A percentile compares a stretch with the other conserved stretches of the same genome.
Conservation (phyloP, 2,329 filamentous ascomycete species). For the Arthrobotrys sphaeroides region DNA sequence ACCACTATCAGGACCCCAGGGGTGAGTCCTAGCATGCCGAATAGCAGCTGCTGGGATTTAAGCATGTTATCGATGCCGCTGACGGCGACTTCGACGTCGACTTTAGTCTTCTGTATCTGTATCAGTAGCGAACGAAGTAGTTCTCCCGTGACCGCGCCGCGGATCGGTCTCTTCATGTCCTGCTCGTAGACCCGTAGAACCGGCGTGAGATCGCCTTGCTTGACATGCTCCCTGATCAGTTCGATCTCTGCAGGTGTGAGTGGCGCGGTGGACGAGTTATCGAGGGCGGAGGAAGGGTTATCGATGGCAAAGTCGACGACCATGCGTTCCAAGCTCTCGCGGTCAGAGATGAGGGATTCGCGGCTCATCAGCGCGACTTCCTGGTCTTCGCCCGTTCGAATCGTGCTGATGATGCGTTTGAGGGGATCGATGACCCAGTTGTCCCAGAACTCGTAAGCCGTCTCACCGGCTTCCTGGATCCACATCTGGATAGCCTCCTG, state of each 20-base stretch:
- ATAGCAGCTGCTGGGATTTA: constrained; percentile 95
- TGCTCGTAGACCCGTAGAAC: constrained; percentile 91
- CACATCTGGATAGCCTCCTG: constrained; percentile 81
- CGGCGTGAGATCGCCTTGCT: constrained; percentile 90
- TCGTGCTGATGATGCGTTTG: constrained; percentile 85
- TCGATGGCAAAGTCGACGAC: constrained; percentile 94
- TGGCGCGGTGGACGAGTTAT: constrained; percentile 63
- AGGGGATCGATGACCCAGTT: constrained; percentile 95
- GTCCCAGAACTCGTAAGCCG: constrained; percentile 86
- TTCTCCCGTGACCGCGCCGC: constrained; percentile 84
- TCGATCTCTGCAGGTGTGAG: constrained; percentile 76
- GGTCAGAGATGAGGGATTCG: constrained; percentile 86
- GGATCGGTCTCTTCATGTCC: constrained; percentile 82
- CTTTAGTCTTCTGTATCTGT: constrained; percentile 98
- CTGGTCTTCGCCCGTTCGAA: constrained; percentile 88
- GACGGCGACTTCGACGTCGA: constrained; percentile 95
- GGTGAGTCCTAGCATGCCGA: constrained; percentile 94
- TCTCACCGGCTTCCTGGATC: constrained; percentile 80
- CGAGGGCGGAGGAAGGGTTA: constrained; percentile 71
- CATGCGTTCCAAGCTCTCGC: constrained; percentile 94
- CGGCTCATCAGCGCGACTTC: constrained; percentile 98
- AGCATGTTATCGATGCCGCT: constrained; percentile 92
- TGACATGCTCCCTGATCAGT: constrained; percentile 79
- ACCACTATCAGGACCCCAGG: constrained; percentile 89
- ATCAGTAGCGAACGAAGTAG: constrained; percentile 90